Evolutionary conservation across 768 basidiomycete species (phyloP), one percentile per base, ranked within the genome.

Genomic region (Galerina sulciceps): DNA sequence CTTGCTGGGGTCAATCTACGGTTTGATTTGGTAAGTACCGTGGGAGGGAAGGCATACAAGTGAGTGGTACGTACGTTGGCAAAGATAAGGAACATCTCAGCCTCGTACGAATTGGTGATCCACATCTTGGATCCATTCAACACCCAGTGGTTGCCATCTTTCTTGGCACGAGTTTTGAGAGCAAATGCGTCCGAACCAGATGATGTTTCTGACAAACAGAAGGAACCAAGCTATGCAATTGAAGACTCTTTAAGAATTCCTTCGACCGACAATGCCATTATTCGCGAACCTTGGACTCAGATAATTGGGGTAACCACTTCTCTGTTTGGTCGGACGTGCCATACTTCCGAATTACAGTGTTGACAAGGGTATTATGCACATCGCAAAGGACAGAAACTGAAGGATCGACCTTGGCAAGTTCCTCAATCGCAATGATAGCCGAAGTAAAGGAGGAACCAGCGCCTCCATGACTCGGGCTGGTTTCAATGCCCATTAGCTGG

Each of bases 101-200:
- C 94, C 74, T 96, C 94, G 58, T 86, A 83, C 0, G 94, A 96
- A 75, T 98, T 98, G 22, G 95, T 96, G 59, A 98, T 97, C 95
- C 95, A 97, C 95, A 96, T 96, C 80, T 99, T 99, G 55, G 93
- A 93, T n/a, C 97, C 97, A 65, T 94, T 96, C 53, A 99, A 71
- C 31, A 94, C 77, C 84, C 90, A 99, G 71, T 89, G 72, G 65
- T 90, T 86, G 15, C 93, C 94, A 45, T 93, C 89, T 73, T 90
- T 92, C 71, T 82, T 89, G 14, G 97, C 96, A 10, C 91, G 90
- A 1, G 97, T 95, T 71, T 96, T 93, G 35, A 99, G 79, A 0
- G 96, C 95, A 71, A 99, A 99, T 0, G 97, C 97, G 69, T 99
- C 97, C 5, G 95, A 97, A 2, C 97, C 97, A 9, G 95, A 96